phyloP scores from a whole-genome alignment of 495 filamentous ascomycete genomes.

The Aspergillus cristatus region DNA sequence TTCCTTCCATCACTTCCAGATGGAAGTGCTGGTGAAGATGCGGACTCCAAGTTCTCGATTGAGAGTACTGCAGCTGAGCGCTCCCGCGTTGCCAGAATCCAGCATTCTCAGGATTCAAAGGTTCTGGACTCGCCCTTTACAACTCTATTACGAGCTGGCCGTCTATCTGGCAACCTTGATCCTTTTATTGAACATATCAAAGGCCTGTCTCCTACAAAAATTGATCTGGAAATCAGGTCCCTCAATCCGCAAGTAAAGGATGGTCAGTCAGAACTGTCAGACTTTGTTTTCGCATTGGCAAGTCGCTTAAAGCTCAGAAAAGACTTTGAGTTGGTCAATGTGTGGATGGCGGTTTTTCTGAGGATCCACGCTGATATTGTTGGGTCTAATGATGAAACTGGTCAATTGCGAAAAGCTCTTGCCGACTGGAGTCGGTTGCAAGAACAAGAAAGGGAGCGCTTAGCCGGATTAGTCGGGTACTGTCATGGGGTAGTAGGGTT shows the following conservation, averaged over 20 bases:
- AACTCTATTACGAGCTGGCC: constrained; percentile 36
- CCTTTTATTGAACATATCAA: constrained; percentile 67
- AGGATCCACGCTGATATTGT: constrained; percentile 61
- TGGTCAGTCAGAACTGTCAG: constrained; percentile 45
- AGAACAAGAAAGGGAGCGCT: constrained; percentile 55
- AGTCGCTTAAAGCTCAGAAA: constrained; percentile 50
- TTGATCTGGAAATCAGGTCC: constrained; percentile 83
- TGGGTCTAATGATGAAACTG: no score
- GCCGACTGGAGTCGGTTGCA: constrained; percentile 58
- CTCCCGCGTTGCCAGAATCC: constrained; percentile 45
- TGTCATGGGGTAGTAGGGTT: constrained; percentile 85
- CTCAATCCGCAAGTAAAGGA: constrained; percentile 42
- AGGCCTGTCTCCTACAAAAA: constrained; percentile 65
- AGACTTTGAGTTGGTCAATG: constrained; percentile 90
- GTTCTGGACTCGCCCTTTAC: constrained; percentile 44
- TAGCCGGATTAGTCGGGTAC: constrained; percentile 73
- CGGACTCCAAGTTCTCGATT: constrained; percentile 30
- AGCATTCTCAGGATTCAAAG: constrained; percentile 13
- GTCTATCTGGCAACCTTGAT: constrained; percentile 36
- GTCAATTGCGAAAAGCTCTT: constrained; percentile 47
- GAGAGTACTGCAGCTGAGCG: constrained; percentile 33
- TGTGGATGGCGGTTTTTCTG: constrained; percentile 93
- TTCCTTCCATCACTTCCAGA: constrained; percentile 61
- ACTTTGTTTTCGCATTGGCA: constrained; percentile 71
- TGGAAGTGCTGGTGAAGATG: constrained; percentile 26